phyloP scores from a whole-genome alignment of 306 rosid genomes.

The Phaseolus lunatus region DNA sequence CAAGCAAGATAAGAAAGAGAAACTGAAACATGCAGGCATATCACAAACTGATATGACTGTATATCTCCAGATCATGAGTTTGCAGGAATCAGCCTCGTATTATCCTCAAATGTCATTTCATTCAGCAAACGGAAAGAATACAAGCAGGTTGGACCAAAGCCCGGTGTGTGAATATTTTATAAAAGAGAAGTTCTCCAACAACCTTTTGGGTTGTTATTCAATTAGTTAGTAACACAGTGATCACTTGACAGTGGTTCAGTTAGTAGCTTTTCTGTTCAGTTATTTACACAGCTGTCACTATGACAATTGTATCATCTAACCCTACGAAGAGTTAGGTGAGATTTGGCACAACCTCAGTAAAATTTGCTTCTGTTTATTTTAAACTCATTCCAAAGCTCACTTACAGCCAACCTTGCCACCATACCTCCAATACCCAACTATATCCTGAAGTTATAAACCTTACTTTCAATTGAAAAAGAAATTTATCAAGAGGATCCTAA shows the following conservation, averaged over 20 bases:
- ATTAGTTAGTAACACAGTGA: no score
- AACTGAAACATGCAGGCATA: not conserved
- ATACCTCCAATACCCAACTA: constrained; percentile 26
- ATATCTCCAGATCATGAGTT: constrained; percentile 12
- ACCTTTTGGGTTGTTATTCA: no score
- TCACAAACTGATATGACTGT: constrained; percentile 32
- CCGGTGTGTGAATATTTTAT: no score
- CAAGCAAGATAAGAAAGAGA: constrained; percentile 6
- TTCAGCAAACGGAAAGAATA: not conserved
- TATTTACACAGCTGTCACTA: no score
- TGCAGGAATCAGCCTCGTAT: constrained; percentile 11
- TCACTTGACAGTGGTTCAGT: no score
- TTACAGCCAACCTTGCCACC: constrained; percentile 22
- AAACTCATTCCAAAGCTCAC: constrained; percentile 18
- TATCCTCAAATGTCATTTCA: constrained; percentile 21
- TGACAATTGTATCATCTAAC: no score
- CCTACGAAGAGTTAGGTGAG: not conserved
- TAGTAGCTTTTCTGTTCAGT: no score
- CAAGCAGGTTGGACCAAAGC: not conserved
- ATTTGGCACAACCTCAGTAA: constrained; percentile 16
- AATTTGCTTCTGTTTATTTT: not conserved
- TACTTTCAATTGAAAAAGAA: not conserved
- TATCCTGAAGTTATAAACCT: constrained; percentile 32
- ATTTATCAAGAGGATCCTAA: not conserved
- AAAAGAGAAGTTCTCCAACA: no score